Conservation (phyloP, 805 yeast genomes). For the Candida wancherniae region DNA sequence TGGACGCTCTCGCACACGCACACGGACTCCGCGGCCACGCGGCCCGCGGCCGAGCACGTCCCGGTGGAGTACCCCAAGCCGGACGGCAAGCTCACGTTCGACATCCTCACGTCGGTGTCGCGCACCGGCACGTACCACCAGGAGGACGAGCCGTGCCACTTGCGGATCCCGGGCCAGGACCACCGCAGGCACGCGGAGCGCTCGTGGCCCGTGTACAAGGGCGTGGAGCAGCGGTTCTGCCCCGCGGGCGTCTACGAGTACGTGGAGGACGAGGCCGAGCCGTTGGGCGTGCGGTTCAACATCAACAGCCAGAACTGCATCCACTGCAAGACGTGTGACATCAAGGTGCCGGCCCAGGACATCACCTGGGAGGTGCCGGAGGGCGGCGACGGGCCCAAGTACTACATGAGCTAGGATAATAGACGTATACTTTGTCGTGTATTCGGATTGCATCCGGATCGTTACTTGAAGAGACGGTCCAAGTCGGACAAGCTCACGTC, state of each 20-base stretch:
- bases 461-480: constrained; percentile 35
- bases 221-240: constrained; percentile 88
- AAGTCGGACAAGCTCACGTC: constrained; percentile 67
- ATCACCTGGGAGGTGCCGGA: constrained; percentile 97
- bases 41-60: constrained; percentile 56
- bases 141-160: constrained; percentile 89
- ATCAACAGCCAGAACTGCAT: constrained; percentile 97
- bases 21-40: constrained; percentile 71
- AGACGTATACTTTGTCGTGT: too few relatives aligned
- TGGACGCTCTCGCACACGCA: constrained; percentile 74
- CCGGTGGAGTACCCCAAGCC: constrained; percentile 93
- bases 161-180: constrained; percentile 60
- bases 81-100: constrained; percentile 89
- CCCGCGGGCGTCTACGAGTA: constrained; percentile 99
- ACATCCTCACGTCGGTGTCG: constrained; percentile 88
- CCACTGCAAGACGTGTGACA: constrained; percentile 98
- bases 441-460: neutral
- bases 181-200: constrained; percentile 59
- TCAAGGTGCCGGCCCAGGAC: constrained; percentile 92
- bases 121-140: constrained; percentile 96
- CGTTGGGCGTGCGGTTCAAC: constrained; percentile 74
- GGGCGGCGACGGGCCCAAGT: constrained; percentile 98
- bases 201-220: constrained; percentile 73
- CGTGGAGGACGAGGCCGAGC: constrained; percentile 56
- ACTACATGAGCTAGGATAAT: constrained; percentile 56